phyloP scores from a whole-genome alignment of 352 stramenopile species.

The Plasmopara halstedii region DNA sequence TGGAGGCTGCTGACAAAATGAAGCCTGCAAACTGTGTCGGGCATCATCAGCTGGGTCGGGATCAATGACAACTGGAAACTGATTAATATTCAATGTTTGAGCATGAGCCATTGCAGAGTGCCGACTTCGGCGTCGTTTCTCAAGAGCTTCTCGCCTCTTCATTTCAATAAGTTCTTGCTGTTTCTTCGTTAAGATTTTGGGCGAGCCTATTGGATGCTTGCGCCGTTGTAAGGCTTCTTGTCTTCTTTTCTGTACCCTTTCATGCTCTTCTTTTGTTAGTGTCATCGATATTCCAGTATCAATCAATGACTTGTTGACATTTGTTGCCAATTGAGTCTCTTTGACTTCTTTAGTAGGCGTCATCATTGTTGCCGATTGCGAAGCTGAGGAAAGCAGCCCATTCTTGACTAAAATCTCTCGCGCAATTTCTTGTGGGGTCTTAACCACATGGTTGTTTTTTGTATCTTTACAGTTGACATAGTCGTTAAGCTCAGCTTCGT shows the following conservation, averaged over 20 bases:
- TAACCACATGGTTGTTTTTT: conserved; percentile 28
- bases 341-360: neutral
- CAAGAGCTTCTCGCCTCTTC: conserved; percentile 44
- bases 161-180: conserved; percentile 49
- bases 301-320: neutral
- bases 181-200: conserved; percentile 41
- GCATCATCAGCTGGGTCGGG: neutral
- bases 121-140: conserved; percentile 31
- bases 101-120: neutral
- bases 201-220: conserved; percentile 14
- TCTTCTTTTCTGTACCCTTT: conserved; percentile 46
- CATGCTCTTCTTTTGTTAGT: conserved; percentile 47
- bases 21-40: neutral
- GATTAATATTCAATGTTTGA: neutral
- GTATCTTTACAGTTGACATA: conserved; percentile 25
- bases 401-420: conserved; percentile 58
- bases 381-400: conserved; percentile 26
- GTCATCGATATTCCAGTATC: conserved; percentile 4
- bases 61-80: conserved; percentile 4
- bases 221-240: conserved; percentile 54
- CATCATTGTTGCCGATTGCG: neutral
- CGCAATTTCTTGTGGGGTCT: conserved; percentile 59
- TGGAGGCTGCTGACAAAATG: neutral
- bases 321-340: neutral
- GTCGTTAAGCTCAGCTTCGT: no score